Evolutionary conservation across 2,329 filamentous ascomycete genomes (phyloP).

Genomic region (Zalaria sp.): DNA sequence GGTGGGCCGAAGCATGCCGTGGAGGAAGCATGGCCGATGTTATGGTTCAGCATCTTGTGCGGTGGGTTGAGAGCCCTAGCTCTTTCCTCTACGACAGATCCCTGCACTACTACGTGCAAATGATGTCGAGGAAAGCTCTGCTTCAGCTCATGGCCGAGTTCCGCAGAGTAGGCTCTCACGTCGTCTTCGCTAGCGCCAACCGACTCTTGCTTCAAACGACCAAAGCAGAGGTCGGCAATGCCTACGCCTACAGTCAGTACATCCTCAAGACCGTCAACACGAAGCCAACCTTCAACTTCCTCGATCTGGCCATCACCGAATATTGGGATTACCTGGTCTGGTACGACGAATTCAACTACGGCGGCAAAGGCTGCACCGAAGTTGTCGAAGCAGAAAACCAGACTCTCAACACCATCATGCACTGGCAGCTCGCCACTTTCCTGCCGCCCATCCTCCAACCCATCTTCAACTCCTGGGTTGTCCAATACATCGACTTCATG

Average conservation of each 20-base stretch:
- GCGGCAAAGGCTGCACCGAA: constrained; percentile 77
- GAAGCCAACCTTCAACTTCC: constrained; percentile 91
- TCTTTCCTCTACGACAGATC: constrained; percentile 93
- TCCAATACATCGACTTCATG: constrained; percentile 93
- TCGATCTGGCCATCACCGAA: constrained; percentile 93
- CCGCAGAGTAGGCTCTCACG: constrained; percentile 81
- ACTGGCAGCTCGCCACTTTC: constrained; percentile 93
- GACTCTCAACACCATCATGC: constrained; percentile 81
- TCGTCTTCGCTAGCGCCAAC: constrained; percentile 88
- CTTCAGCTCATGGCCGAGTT: constrained; percentile 97
- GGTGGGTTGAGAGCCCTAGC: constrained; percentile 89
- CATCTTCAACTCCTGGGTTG: constrained; percentile 80
- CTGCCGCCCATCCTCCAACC: constrained; percentile 67
- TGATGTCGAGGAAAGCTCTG: constrained; percentile 95
- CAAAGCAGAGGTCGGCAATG: constrained; percentile 92
- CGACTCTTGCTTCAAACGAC: constrained; percentile 86
- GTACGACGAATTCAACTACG: constrained; percentile 99
- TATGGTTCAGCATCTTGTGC: constrained; percentile 90
- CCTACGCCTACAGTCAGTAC: constrained; percentile 93
- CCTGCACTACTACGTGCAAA: constrained; percentile 92
- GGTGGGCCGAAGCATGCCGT: constrained; percentile 75
- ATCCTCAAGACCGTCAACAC: constrained; percentile 94
- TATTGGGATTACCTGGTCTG: constrained; percentile 99
- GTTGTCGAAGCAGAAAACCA: constrained; percentile 66
- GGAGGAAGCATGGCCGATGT: constrained; percentile 87